Conservation (phyloP, 2,329 filamentous ascomycete species). For the Fusarium pilosicola region DNA sequence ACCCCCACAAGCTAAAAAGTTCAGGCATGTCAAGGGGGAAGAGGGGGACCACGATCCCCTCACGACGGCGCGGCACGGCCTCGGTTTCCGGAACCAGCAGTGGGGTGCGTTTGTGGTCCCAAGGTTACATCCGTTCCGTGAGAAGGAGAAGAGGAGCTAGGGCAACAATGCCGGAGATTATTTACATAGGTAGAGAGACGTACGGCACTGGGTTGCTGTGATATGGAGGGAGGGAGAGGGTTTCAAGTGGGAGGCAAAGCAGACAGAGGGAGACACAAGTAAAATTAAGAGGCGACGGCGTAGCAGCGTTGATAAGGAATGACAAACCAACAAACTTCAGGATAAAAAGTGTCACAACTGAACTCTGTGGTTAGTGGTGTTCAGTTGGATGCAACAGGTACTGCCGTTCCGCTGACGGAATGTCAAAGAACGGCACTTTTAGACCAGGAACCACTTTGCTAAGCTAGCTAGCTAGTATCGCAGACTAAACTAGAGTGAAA, state of each 20-base stretch:
- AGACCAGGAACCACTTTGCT: constrained; percentile 27
- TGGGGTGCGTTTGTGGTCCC: constrained; percentile 36
- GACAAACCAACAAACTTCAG: neutral
- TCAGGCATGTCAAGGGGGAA: constrained; percentile 6
- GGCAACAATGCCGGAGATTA: constrained; percentile 38
- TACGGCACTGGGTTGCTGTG: neutral
- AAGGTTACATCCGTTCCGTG: constrained; percentile 23
- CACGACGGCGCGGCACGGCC: constrained; percentile 19
- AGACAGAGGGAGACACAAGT: neutral
- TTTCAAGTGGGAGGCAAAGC: constrained; percentile 1
- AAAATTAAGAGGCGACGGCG: neutral
- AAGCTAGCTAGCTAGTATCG: neutral
- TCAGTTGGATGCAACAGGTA: neutral
- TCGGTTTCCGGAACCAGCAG: constrained; percentile 40
- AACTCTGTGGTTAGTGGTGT: constrained; percentile 9
- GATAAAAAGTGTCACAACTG: neutral
- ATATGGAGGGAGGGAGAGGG: neutral
- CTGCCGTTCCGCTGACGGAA: constrained; percentile 28
- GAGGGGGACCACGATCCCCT: constrained; percentile 7
- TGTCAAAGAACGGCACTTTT: constrained; percentile 24
- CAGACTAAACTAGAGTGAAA: neutral
- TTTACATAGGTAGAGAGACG: neutral
- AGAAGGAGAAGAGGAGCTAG: neutral
- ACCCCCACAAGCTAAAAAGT: neutral
- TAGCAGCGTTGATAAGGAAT: neutral